Percentiles rank a stretch among this genome's conserved stretches.
These are phyloP conservation scores for Pseudogymnoascus sp. DNA, from an alignment of 2,329 filamentous ascomycete genomes.

Conservation along the genomic window DNA sequence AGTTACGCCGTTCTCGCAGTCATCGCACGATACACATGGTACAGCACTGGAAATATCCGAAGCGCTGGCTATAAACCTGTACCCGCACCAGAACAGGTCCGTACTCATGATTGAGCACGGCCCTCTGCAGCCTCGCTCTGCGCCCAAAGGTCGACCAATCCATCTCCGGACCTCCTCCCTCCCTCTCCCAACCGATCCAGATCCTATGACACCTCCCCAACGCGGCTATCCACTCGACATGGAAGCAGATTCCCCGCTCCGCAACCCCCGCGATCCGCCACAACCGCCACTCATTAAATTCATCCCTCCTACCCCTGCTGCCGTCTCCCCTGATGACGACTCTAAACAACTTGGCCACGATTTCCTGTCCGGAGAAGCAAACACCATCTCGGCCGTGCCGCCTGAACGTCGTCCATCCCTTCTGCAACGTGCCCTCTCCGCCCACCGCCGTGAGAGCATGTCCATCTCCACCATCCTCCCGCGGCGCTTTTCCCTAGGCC, in stretches of 20 bases:
- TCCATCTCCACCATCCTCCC: conserved; percentile 43
- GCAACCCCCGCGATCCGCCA: conserved; percentile 54
- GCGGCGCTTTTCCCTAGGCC: conserved; percentile 47
- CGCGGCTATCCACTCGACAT: conserved; percentile 39
- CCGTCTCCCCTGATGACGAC: conserved; percentile 48
- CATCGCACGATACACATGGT: conserved; percentile 53
- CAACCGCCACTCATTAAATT: conserved; percentile 46
- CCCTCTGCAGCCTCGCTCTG: background rate
- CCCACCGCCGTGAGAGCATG: conserved; percentile 32
- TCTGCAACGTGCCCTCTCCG: conserved; percentile 43
- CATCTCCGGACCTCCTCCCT: background rate
- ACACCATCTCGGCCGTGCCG: conserved; percentile 32
- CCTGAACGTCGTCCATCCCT: conserved; percentile 43
- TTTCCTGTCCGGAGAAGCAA: conserved; percentile 35
- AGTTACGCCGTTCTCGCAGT: conserved; percentile 55
- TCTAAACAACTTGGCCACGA: conserved; percentile 48
- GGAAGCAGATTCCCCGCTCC: conserved; percentile 53
- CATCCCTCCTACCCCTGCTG: conserved; percentile 57
- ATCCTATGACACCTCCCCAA: conserved; percentile 47
- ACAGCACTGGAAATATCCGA: conserved; percentile 55
- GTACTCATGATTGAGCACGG: conserved; percentile 45
- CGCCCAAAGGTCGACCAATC: background rate
- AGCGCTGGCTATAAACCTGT: conserved; percentile 55
- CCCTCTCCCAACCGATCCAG: conserved; percentile 11
- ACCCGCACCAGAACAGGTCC: conserved; percentile 58